A percentile compares a stretch with the other conserved stretches of the same genome.
phyloP scores from a whole-genome alignment of 768 basidiomycete species.

The Lyophyllum atratum region DNA sequence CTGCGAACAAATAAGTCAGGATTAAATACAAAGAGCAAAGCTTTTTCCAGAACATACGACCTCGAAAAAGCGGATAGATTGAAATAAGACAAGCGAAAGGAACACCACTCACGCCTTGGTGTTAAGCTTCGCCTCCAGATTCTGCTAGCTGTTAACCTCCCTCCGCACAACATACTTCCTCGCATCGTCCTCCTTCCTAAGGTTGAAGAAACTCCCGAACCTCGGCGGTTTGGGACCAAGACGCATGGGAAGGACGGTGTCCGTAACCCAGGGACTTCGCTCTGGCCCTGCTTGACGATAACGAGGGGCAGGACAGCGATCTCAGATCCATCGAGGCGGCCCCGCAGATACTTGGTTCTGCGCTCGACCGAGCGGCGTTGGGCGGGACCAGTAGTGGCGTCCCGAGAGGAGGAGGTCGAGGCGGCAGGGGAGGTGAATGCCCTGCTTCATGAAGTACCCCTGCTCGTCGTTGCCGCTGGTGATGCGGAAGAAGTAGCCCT shows the following conservation, averaged over 20 bases:
- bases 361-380: conserved; percentile 92
- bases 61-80: not conserved
- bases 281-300: conserved; percentile 95
- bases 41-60: too few species aligned
- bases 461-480: conserved; percentile 99
- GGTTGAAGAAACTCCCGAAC: conserved; percentile 97
- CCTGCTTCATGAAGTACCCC: conserved; percentile 99
- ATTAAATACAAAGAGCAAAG: too few species aligned
- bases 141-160: conserved; percentile 89
- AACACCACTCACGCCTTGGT: conserved; percentile 92
- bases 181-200: conserved; percentile 97
- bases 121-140: conserved; percentile 88
- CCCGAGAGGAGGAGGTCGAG: conserved; percentile 91
- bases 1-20: conserved; percentile 48
- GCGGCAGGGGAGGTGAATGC: conserved; percentile 93
- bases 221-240: conserved; percentile 97
- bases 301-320: conserved; percentile 93
- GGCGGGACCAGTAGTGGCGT: conserved; percentile 97
- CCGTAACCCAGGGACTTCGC: conserved; percentile 91
- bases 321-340: conserved; percentile 96
- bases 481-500: conserved; percentile 95
- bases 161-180: conserved; percentile 95
- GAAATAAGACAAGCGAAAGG: not conserved
- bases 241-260: conserved; percentile 89
- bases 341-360: conserved; percentile 98